Evolutionary conservation across 768 basidiomycete genomes (phyloP), one percentile per base, ranked within the genome.

Genomic region (Terana coerulea): DNA sequence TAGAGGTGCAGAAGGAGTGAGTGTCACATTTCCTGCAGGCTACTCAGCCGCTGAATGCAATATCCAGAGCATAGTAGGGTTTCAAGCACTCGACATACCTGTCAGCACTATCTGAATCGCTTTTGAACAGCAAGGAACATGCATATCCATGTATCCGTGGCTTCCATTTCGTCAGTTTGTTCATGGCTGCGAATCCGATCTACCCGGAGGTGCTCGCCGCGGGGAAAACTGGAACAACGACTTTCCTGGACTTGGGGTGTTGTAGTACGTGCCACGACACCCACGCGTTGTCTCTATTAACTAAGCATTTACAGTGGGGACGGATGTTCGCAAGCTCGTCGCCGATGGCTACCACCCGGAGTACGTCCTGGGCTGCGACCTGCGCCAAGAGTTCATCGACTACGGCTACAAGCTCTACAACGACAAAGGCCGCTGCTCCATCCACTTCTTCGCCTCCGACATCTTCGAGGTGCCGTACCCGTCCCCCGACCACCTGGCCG

Each of bases 71-170:
- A 46, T 67, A 66, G 66, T 67, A 51, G 2, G n/a, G 64, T 53
- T 17, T 29, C 11, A n/a, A 46, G 5, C n/a, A 5, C 6, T 5
- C 9, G 17, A 8, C 6, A 11, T 9, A 22, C 45, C 8, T 49
- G 14, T 28, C n/a, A 17, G 40, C 4, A 34, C 22, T 15, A 22
- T n/a, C n/a, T 24, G 46, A 31, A 11, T n/a, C n/a, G n/a, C n/a
- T n/a, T n/a, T n/a, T n/a, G n/a, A n/a, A 11, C 36, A 68, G 67
- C 55, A 56, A 41, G 15, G 48, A 61, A 21, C 63, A 64, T 35
- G 64, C 68, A 8, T 67, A 68, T 31, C 67, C 68, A 28, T 69
- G 67, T 54, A 66, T 68, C 39, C 62, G 59, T 28, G 63, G 47
- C 7, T 68, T 69, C 55, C 64, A 65, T 40, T 66, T 63, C 53